phyloP scores from a whole-genome alignment of 2,329 filamentous ascomycete genomes.

The Pyrenochaeta sp. region DNA sequence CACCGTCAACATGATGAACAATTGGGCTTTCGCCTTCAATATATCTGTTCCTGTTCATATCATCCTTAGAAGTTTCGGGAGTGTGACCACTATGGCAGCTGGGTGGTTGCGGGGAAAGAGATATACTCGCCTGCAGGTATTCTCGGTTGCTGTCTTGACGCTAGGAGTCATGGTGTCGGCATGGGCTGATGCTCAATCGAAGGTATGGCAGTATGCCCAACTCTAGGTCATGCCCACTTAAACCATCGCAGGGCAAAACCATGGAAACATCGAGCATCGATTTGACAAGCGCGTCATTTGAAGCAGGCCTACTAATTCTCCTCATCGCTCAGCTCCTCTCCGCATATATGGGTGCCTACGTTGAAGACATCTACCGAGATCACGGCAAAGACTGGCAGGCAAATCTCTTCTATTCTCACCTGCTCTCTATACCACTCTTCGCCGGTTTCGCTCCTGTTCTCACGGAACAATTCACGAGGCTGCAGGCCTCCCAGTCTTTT shows the following conservation, averaged over 20 bases:
- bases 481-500: constrained; percentile 71
- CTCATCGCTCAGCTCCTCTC: constrained; percentile 89
- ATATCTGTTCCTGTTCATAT: constrained; percentile 98
- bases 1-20: constrained; percentile 93
- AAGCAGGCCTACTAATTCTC: constrained; percentile 80
- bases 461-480: constrained; percentile 67
- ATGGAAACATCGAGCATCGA: constrained; percentile 53
- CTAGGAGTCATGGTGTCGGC: constrained; percentile 86
- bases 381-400: constrained; percentile 94
- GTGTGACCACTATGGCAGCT: constrained; percentile 93
- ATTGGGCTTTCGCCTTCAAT: constrained; percentile 95
- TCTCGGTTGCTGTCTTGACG: constrained; percentile 84
- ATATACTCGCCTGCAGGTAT: constrained; percentile 81
- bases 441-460: constrained; percentile 74
- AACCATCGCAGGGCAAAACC: constrained; percentile 51
- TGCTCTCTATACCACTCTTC: constrained; percentile 80
- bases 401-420: constrained; percentile 91
- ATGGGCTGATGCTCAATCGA: constrained; percentile 85
- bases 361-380: constrained; percentile 84
- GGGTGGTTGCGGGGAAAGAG: constrained; percentile 86
- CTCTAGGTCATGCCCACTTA: constrained; percentile 11
- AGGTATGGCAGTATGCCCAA: constrained; percentile 62
- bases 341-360: constrained; percentile 94
- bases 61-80: constrained; percentile 92
- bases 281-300: constrained; percentile 59